Conservation (phyloP, 2,329 filamentous ascomycete genomes). For the Scleromitrula shiraiana region DNA sequence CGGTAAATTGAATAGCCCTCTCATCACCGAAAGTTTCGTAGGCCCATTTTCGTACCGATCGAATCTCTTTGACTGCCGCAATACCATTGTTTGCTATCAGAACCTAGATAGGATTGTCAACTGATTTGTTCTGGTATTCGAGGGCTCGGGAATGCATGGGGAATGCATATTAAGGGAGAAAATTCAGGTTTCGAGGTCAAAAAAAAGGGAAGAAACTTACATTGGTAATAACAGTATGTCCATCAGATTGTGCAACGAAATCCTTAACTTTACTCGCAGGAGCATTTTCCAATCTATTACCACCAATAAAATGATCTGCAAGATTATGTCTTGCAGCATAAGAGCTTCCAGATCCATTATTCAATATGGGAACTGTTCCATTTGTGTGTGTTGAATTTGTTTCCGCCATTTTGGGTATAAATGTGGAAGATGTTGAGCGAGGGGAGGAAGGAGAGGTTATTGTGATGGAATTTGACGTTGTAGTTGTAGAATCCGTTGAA, state of each 20-base stretch:
- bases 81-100: constrained; percentile 99
- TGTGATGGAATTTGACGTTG: background rate
- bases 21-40: constrained; percentile 99
- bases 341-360: constrained; percentile 53
- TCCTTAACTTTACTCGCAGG: constrained; percentile 86
- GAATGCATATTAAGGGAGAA: background rate
- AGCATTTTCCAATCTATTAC: constrained; percentile 78
- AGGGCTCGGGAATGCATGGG: no score
- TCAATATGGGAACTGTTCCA: constrained; percentile 39
- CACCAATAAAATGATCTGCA: constrained; percentile 91
- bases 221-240: constrained; percentile 97
- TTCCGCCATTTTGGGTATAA: constrained; percentile 41
- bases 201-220: constrained; percentile 39
- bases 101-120: constrained; percentile 49
- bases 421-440: background rate
- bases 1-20: constrained; percentile 95
- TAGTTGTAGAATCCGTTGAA: background rate
- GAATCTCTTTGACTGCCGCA: constrained; percentile 97
- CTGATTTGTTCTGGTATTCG: background rate
- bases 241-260: constrained; percentile 81
- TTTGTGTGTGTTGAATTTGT: constrained; percentile 25
- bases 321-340: constrained; percentile 77
- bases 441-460: background rate
- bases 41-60: constrained; percentile 99
- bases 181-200: background rate